Base-by-base conservation (phyloP, 768 basidiomycete species). In the Lactarius quietus region DNA sequence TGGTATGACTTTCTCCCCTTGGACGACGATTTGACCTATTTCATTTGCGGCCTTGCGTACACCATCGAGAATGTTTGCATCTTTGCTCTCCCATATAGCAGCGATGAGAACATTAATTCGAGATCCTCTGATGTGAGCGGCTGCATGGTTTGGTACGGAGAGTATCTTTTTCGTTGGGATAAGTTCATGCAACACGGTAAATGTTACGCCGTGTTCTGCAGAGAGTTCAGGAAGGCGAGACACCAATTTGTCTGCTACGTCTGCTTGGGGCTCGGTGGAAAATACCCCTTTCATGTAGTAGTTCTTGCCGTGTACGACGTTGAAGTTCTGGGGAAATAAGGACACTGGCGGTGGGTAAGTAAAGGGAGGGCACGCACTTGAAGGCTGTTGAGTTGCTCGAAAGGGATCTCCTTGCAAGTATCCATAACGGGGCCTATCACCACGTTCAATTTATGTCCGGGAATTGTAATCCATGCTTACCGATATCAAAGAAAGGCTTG, bases 401-500 rank as follows among this genome's bases (percentile, higher is more conserved):
- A 72, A 1, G 71, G 71, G 12, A 70, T 62, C 45, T 72, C 71
- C 28, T 61, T 55, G 38, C 62, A 66, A n/a, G 61, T 69, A 52
- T 72, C 62, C 45, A 61, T 51, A n/a, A 72, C 61, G 38, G 71
- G 71, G 18, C 62, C 67, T 69, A 57, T 45, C n/a, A 28, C 35
- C 17, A 26, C 15, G 41, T 39, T 14, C 36, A 35, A 31, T 28
- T 54, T 28, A 7, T 15, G 20, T 36, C 20, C 29, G 41, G 38
- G 31, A 63, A 17, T 55, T n/a, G 10, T 41, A 4, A 12, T 54
- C 17, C n/a, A 54, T 31, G 54, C 66, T 59, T 48, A 71, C 72
- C 65, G 20, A 73, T 28, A 43, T 72, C 73, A 59, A 70, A 70
- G 59, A 73, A 67, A 12, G 64, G 43, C 62, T 72, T 73, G 54